phyloP scores from a whole-genome alignment of 129 eudicot species.

The Glebionis coronaria region DNA sequence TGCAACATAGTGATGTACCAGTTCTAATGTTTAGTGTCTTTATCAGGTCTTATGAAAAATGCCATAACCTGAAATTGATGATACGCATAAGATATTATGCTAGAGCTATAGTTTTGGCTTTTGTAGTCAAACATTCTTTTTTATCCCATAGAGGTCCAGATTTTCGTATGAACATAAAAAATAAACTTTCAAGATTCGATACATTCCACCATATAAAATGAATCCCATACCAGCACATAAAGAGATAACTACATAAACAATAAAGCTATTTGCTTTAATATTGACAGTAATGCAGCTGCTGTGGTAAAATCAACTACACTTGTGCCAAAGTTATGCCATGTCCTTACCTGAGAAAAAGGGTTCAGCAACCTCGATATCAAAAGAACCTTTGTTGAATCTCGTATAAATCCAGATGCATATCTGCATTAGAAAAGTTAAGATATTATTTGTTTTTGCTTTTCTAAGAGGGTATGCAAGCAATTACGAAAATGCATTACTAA shows the following conservation, averaged over 20 bases:
- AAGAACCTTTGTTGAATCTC: conserved; percentile 30
- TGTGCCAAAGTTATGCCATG: neutral
- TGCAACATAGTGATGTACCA: conserved; percentile 77
- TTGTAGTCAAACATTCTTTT: neutral
- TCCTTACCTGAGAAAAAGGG: conserved; percentile 52
- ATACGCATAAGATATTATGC: conserved; percentile 2
- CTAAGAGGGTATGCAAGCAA: too few species aligned
- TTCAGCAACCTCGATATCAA: conserved; percentile 47
- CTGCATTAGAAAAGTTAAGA: too few species aligned
- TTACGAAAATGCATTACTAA: too few species aligned
- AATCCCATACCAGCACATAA: conserved; percentile 68
- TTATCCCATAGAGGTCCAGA: too few species aligned
- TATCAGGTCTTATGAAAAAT: conserved; percentile 61
- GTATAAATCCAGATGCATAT: too few species aligned
- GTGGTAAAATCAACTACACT: conserved; percentile 13
- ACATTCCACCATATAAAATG: conserved; percentile 79
- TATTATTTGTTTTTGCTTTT: too few species aligned
- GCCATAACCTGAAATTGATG: conserved; percentile 61
- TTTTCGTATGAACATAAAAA: neutral
- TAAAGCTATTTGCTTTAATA: conserved; percentile 1
- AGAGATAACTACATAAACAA: conserved; percentile 53
- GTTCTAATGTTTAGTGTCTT: conserved; percentile 78
- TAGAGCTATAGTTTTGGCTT: conserved; percentile 10
- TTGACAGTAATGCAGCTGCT: conserved; percentile 5
- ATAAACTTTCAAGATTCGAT: neutral